Evolutionary conservation across 2,329 filamentous ascomycete species (phyloP), one percentile per base, ranked within the genome.

Genomic region (Pseudogymnoascus pannorum): DNA sequence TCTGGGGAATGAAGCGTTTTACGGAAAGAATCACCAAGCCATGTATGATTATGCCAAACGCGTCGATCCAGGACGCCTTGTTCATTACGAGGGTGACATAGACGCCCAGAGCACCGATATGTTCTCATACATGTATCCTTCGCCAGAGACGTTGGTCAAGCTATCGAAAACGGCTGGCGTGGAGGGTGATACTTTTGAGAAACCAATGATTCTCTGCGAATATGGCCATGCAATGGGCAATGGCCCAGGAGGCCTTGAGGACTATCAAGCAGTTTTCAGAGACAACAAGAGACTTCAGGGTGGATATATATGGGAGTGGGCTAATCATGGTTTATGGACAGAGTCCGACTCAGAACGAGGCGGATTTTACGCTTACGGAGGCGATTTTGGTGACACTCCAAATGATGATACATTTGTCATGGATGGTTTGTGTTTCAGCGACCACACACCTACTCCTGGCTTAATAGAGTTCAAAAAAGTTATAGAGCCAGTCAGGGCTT

Each of bases 1-100:
- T 54, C 76, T 91, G 0, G 88, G 87, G 0, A 91, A 91, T 67
- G 87, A 91, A 69, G 82, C 87, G 0, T 90, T 88, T 69, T 89
- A 88, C 67, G 87, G 87, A 0, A 75, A 76, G 7, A 90, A 91
- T 68, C 85, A 87, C 68, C 78, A 77, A 51, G 83, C 81, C 33
- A 91, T 91, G 87, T 85, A 86, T 66, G 72, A 81, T 3, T 83
- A 77, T 71, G 77, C 79, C 62, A 81, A 81, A 60, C 63, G 68
- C 0, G 74, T 75, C 36, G 82, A 85, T 66, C 72, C 75, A 3
- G 78, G 75, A n/a, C 72, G 82, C 57, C 77, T 77, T 1, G 74
- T 85, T 2, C 82, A 85, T 65, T 85, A 84, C 64, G 82, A 85
- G 69, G 79, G 78, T 7, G 82, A 85, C 65, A 70, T 74, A 5